Percentiles rank a stretch among this genome's conserved stretches.
Conservation (phyloP, 768 basidiomycete genomes). For the Dendrothele bispora region DNA sequence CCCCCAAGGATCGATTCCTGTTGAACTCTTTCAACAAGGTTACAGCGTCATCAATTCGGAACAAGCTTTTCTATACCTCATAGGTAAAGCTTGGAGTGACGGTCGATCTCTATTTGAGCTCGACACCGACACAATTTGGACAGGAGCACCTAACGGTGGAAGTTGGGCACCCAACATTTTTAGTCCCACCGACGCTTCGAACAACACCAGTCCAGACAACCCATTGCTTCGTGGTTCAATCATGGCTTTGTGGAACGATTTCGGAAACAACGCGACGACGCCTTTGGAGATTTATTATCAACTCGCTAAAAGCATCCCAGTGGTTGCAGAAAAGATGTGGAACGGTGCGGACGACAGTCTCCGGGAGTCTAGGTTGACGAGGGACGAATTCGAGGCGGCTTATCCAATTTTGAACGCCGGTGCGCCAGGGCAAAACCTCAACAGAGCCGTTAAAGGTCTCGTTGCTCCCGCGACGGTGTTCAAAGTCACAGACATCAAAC, state of each 20-base stretch:
- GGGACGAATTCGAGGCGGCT: conserved; percentile 31
- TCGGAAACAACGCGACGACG: conserved; percentile 46
- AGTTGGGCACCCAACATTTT: conserved; percentile 40
- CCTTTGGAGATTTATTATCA: conserved; percentile 44
- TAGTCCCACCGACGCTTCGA: conserved; percentile 22
- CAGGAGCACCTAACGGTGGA: conserved; percentile 24
- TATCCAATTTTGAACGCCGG: conserved; percentile 37
- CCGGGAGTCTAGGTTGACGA: conserved; percentile 31
- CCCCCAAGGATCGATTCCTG: conserved; percentile 29
- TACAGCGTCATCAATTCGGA: conserved; percentile 38
- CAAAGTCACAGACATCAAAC: conserved; percentile 17
- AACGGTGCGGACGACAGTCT: conserved; percentile 31
- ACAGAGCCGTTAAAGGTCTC: conserved; percentile 33
- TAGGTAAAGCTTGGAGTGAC: conserved; percentile 32
- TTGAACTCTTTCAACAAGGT: conserved; percentile 30
- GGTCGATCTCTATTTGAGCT: conserved; percentile 33
- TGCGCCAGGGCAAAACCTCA: conserved; percentile 44
- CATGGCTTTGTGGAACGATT: conserved; percentile 43
- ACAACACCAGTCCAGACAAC: conserved; percentile 29
- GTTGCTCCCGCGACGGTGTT: conserved; percentile 28
- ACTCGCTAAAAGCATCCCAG: conserved; percentile 37
- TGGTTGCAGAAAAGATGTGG: conserved; percentile 45
- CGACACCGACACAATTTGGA: conserved; percentile 28
- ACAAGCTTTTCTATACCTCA: conserved; percentile 33
- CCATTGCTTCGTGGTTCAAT: conserved; percentile 31